A percentile compares a stretch with the other conserved stretches of the same genome.
Conservation (phyloP, 495 filamentous ascomycete species). For the Penicillium maclennaniae region DNA sequence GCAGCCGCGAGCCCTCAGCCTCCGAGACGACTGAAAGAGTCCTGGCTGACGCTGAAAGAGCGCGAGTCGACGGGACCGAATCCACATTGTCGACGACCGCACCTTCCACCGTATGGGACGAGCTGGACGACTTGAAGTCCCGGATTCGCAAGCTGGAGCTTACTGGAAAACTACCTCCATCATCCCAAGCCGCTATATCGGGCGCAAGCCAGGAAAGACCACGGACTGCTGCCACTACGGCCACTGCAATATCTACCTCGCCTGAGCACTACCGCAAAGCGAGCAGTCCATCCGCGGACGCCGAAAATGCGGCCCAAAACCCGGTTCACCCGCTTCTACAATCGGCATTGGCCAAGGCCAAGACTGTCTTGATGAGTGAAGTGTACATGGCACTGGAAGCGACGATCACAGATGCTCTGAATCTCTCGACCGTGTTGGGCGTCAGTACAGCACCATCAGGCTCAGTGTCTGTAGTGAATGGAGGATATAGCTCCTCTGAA, state of each 20-base stretch:
- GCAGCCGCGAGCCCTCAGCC: constrained; percentile 47
- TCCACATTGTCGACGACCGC: constrained; percentile 83
- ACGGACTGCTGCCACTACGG: constrained; percentile 86
- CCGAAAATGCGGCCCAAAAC: constrained; percentile 29
- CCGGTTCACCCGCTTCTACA: constrained; percentile 74
- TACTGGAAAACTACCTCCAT: constrained; percentile 79
- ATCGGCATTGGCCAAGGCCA: constrained; percentile 74
- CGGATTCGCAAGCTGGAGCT: constrained; percentile 89
- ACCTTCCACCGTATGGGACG: constrained; percentile 95
- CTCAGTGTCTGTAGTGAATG: constrained; percentile 52
- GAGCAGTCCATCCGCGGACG: constrained; percentile 48
- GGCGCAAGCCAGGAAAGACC: constrained; percentile 75
- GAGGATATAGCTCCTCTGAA: constrained; percentile 55
- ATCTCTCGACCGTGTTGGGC: constrained; percentile 70
- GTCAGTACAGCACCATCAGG: constrained; percentile 62
- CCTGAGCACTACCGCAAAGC: constrained; percentile 62
- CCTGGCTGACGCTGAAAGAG: constrained; percentile 45
- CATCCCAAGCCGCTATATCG: constrained; percentile 73
- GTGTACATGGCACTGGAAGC: constrained; percentile 78
- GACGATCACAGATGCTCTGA: constrained; percentile 75
- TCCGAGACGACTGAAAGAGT: constrained; percentile 42
- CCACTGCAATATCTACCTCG: constrained; percentile 85
- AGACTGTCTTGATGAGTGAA: constrained; percentile 59
- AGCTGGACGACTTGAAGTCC: constrained; percentile 92
- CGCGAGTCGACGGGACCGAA: constrained; percentile 61